Conservation (phyloP, 495 filamentous ascomycete species). For the Penicillium macrosclerotiorum region DNA sequence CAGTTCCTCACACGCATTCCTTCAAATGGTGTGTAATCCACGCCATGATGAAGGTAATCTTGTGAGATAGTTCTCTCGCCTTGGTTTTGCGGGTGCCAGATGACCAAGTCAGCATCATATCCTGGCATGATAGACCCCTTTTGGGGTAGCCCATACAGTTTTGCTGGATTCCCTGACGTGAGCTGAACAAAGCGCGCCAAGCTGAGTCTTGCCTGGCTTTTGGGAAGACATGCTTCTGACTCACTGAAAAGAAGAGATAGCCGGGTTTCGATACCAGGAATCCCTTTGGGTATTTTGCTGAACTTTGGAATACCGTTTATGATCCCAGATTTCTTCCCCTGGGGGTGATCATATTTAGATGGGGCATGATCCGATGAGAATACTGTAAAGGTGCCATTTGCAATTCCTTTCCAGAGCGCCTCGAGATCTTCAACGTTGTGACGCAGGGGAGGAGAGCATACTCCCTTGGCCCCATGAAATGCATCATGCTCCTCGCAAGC, state of each 20-base stretch:
- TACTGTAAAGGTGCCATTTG: conserved; percentile 49
- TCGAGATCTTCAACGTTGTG: conserved; percentile 29
- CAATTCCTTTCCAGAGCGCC: conserved; percentile 8
- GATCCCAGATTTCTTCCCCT: conserved; percentile 14
- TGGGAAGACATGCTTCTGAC: conserved; percentile 25
- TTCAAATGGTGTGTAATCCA: conserved; percentile 63
- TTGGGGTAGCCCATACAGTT: conserved; percentile 56
- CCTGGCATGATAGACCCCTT: conserved; percentile 58
- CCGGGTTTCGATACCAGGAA: conserved; percentile 61
- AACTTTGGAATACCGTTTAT: no score
- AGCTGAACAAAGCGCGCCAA: conserved; percentile 59
- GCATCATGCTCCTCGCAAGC: conserved; percentile 15
- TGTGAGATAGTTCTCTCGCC: neutral
- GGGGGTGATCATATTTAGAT: conserved; percentile 47
- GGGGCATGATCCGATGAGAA: conserved; percentile 57
- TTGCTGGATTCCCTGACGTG: conserved; percentile 55
- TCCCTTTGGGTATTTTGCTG: conserved; percentile 47
- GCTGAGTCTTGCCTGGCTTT: conserved; percentile 42
- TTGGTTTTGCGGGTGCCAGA: conserved; percentile 21
- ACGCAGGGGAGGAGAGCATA: conserved; percentile 45
- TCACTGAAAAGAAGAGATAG: conserved; percentile 43
- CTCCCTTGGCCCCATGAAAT: no score
- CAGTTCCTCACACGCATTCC: conserved; percentile 54
- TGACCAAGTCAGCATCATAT: conserved; percentile 48
- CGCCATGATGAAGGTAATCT: conserved; percentile 60